These are phyloP conservation scores for Candida sithepensis DNA, from an alignment of 805 yeast species.

Conservation along the genomic window DNA sequence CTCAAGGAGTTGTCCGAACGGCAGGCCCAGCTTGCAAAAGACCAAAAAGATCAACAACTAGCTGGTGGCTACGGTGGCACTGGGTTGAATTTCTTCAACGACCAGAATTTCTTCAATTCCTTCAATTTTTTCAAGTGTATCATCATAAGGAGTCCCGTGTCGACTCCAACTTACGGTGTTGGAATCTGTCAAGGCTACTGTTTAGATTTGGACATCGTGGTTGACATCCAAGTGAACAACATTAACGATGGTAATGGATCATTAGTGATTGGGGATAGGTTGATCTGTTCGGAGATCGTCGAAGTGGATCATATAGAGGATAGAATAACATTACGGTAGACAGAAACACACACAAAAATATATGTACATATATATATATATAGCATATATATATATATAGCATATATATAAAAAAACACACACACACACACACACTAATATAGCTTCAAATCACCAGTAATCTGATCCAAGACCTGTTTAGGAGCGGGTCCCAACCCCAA, in stretches of 20 bases:
- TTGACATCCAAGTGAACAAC: slow-evolving; percentile 34
- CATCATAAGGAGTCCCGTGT: slow-evolving; percentile 33
- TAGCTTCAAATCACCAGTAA: slow-evolving; percentile 75
- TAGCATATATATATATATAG: slow-evolving; percentile 3
- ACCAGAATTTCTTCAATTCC: not conserved
- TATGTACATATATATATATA: slow-evolving; percentile 4
- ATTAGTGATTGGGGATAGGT: slow-evolving; percentile 39
- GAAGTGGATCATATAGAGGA: slow-evolving; percentile 39
- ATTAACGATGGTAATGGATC: slow-evolving; percentile 23
- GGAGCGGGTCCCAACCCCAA: slow-evolving; percentile 99
- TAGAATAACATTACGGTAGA: slow-evolving; percentile 33
- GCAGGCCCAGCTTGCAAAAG: slow-evolving; percentile 1
- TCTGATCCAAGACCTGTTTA: slow-evolving; percentile 67
- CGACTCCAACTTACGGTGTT: slow-evolving; percentile 3
- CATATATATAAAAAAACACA: not conserved
- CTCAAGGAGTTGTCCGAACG: slow-evolving; percentile 3
- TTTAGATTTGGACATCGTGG: slow-evolving; percentile 42
- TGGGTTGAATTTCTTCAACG: too few species aligned
- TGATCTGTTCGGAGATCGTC: slow-evolving; percentile 43
- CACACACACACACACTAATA: slow-evolving; percentile 38
- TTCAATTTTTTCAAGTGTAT: slow-evolving; percentile 38
- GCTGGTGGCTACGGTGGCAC: too few species aligned
- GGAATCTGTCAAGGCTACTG: slow-evolving; percentile 44
- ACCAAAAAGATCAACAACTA: slow-evolving; percentile 1
- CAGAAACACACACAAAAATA: not conserved